Evolutionary conservation across 495 filamentous ascomycete species (phyloP).

Genomic region (Cudoniella acicularis): DNA sequence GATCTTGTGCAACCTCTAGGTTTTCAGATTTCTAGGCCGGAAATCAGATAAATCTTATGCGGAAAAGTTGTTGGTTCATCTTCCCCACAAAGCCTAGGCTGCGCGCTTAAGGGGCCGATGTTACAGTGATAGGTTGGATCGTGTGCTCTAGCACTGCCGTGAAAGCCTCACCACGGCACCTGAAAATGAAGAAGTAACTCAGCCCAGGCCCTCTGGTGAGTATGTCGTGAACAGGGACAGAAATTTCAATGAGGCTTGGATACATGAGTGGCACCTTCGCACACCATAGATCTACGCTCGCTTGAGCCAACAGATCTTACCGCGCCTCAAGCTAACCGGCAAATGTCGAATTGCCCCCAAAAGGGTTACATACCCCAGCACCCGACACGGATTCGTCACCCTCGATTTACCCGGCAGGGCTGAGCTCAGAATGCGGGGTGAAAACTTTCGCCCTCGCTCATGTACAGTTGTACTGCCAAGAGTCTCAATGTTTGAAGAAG

Average conservation of each 20-base stretch:
- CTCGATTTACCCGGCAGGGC: background rate
- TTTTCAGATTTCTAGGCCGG: background rate
- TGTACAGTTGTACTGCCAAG: too few species aligned
- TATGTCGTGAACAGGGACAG: background rate
- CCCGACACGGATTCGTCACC: background rate
- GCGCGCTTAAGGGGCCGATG: too few species aligned
- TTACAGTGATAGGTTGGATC: too few species aligned
- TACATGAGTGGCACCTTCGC: background rate
- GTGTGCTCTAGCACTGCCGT: background rate
- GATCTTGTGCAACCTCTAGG: background rate
- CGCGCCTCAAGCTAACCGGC: background rate
- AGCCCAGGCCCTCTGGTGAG: background rate
- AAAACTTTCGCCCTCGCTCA: background rate
- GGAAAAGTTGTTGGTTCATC: background rate
- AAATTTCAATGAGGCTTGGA: background rate
- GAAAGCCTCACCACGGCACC: background rate
- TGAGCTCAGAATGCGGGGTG: background rate
- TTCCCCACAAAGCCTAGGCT: background rate
- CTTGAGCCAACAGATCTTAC: background rate
- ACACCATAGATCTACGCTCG: background rate
- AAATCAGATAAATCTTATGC: background rate
- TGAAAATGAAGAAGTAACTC: background rate
- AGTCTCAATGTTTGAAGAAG: too few species aligned
- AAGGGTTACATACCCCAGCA: background rate
- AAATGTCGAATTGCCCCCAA: background rate